Evolutionary conservation across 169 alveolate species (phyloP), one percentile per base, ranked within the genome.

Genomic region (Plasmodium yoelii): DNA sequence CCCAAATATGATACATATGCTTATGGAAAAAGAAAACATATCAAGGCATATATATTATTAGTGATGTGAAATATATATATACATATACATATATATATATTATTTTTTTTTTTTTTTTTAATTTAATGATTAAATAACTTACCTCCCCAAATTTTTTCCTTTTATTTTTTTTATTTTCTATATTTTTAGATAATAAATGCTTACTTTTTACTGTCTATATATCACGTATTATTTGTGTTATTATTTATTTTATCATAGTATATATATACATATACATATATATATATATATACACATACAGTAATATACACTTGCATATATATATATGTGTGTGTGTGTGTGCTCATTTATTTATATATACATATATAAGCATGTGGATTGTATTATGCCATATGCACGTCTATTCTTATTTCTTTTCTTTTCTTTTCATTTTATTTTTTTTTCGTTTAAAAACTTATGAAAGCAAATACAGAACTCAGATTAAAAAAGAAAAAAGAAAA

Each of bases 41-140:
- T 34, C 42, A 34, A 34, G 42, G 42, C 42, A 34, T 34, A 59
- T 55, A 47, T 26, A 73, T 46, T n/a, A 24, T 46, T 55, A 49
- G 51, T 47, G 59, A 15, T 42, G 28, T 73, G 55, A 73, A 56
- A 44, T 56, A 56, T 46, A 73, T 34, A 34, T 73, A 44, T 56
- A 56, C 22, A 72, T 22, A 22, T 22, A 22, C 1, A 22, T 22
- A n/a, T n/a, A n/a, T n/a, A n/a, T n/a, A n/a, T n/a, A n/a, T n/a
- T n/a, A n/a, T n/a, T n/a, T n/a, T n/a, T n/a, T n/a, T n/a, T n/a
- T 22, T 10, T 24, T 19, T 72, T 72, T 56, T 56, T 72, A 70
- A 70, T 59, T 59, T 70, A 72, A 72, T 72, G 87, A 72, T 72
- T 72, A 44, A 72, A 42, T 72, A 72, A 55, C 57, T 72, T 72